These are phyloP conservation scores for Endotrypanum monterogeii DNA, from an alignment of 208 protist species.

Conservation along the genomic window DNA sequence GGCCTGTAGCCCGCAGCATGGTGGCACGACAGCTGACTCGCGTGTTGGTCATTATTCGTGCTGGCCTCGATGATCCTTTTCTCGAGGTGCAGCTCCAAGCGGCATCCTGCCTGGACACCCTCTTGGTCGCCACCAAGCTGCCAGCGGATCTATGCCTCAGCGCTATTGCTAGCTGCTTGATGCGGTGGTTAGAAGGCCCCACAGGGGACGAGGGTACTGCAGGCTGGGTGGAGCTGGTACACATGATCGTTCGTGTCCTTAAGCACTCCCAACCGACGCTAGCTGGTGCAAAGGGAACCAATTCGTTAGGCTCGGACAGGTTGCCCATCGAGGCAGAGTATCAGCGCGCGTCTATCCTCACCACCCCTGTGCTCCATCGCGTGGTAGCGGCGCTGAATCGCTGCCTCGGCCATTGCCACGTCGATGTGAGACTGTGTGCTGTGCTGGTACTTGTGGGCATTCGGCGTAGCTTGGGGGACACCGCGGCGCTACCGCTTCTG, in stretches of 20 bases:
- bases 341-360: constrained; percentile 16
- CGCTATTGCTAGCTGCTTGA: constrained; percentile 45
- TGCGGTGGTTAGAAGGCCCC: constrained; percentile 47
- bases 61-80: constrained; percentile 81
- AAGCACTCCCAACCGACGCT: constrained; percentile 12
- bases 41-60: constrained; percentile 42
- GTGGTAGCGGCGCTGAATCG: constrained; percentile 31
- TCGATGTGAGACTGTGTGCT: constrained; percentile 41
- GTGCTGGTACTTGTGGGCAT: constrained; percentile 26
- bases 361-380: constrained; percentile 41
- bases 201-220: constrained; percentile 31
- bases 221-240: constrained; percentile 64
- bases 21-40: constrained; percentile 41
- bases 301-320: background rate
- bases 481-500: constrained; percentile 45
- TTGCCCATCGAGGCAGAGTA: background rate
- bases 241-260: constrained; percentile 46
- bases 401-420: constrained; percentile 42
- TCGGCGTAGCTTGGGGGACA: constrained; percentile 34
- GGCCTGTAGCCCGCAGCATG: constrained; percentile 11
- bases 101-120: constrained; percentile 31
- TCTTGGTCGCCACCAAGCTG: constrained; percentile 18
- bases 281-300: background rate
- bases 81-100: constrained; percentile 69
- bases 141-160: constrained; percentile 45